Evolutionary conservation across 225 moss, liverwort and hornwort species (phyloP), one percentile per base, ranked within the genome.

Genomic region (Sphagnum contortum): DNA sequence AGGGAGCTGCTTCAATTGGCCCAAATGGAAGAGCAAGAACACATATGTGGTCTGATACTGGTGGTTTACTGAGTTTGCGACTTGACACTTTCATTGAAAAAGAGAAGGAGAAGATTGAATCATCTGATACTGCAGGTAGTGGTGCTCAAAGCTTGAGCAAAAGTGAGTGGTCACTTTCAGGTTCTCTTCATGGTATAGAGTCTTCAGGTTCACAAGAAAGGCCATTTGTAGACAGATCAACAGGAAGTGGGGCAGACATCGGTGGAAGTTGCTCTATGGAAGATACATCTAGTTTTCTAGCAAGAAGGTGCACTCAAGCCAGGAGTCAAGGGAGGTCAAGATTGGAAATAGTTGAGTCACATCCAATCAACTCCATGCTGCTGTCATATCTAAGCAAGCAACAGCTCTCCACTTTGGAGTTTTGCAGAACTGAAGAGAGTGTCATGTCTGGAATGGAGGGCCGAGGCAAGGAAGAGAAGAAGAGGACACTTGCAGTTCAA

Each of bases 101-200:
- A 46, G 71, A 76, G 63, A 67, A 64, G 63, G 59, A 64, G 44
- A 71, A 49, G 53, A 55, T 76, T 48, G 76, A 76, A 11, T 71
- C 64, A 29, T 48, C 11, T n/a, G 61, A 48, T 48, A 45, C 47
- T 29, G 69, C 59, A 6, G 74, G 68, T 3, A 60, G 55, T 46
- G 68, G 59, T 48, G 55, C 29, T 29, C 29, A 29, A 29, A 29
- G 29, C 29, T 29, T 29, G 29, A 29, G 65, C 48, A 46, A 6
- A 44, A 68, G 63, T 50, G 63, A 44, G 48, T 52, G 9, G 48
- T 55, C 64, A 6, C 14, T 54, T 49, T 60, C 60, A 9, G 63
- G 53, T 52, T 57, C 57, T 6, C 3, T 50, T 6, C 44, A 53
- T 5, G 63, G 48, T 54, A 52, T 47, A n/a, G 59, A 55, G 48